These are phyloP conservation scores for Exophiala mesophila DNA, from an alignment of 2,329 filamentous ascomycete genomes.

Conservation along the genomic window DNA sequence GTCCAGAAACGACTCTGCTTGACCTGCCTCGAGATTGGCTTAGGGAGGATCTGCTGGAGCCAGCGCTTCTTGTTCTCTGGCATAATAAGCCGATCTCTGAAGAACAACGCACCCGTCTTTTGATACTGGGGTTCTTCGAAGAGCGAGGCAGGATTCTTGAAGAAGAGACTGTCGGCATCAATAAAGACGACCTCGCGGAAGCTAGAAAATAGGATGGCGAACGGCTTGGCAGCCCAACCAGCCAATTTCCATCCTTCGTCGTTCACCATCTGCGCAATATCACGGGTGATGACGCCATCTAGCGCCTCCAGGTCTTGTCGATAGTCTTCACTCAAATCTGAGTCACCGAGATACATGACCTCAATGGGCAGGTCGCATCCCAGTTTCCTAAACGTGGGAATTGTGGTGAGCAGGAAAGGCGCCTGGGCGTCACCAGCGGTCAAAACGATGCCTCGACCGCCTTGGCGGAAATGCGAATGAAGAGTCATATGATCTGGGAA, in stretches of 20 bases:
- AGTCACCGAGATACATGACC: constrained; percentile 37
- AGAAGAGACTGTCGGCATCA: constrained; percentile 44
- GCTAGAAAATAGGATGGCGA: constrained; percentile 43
- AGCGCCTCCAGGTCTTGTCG: constrained; percentile 40
- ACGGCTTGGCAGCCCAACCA: constrained; percentile 46
- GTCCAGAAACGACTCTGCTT: constrained; percentile 31
- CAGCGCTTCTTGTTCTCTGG: constrained; percentile 35
- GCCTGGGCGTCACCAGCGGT: constrained; percentile 43
- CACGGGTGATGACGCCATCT: constrained; percentile 41
- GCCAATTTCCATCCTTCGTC: constrained; percentile 42
- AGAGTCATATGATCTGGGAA: constrained; percentile 44
- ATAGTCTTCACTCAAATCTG: constrained; percentile 41
- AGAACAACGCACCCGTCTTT: constrained; percentile 43
- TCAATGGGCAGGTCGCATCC: constrained; percentile 27
- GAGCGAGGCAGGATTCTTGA: constrained; percentile 39
- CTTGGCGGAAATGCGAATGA: constrained; percentile 39
- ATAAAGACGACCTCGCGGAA: constrained; percentile 47
- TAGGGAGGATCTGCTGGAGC: constrained; percentile 41
- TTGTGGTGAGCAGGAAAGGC: constrained; percentile 41
- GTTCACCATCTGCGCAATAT: constrained; percentile 42
- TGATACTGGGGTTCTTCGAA: constrained; percentile 42
- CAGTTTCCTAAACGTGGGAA: constrained; percentile 29
- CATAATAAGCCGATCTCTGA: constrained; percentile 42
- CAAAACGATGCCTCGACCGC: constrained; percentile 42
- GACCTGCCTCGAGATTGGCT: constrained; percentile 39